Conservation (phyloP, 805 yeast genomes). For the Kazachstania africana region DNA sequence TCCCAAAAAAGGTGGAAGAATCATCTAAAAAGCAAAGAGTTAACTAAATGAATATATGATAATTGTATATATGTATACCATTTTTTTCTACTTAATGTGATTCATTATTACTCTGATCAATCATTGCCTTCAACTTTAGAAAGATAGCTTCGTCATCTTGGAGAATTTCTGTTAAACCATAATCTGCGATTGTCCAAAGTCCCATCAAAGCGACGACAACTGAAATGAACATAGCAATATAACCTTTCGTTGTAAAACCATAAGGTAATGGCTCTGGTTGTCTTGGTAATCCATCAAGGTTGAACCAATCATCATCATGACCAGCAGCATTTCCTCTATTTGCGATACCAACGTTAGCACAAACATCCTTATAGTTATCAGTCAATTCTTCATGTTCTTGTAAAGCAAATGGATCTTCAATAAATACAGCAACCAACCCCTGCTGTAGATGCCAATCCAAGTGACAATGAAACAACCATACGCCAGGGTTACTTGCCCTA, state of each 20-base stretch:
- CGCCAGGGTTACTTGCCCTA: constrained; percentile 80
- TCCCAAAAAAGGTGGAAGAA: constrained; percentile 1
- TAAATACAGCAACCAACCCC: constrained; percentile 60
- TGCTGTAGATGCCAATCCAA: constrained; percentile 78
- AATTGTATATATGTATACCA: background rate
- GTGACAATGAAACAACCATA: constrained; percentile 92
- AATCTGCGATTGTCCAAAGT: constrained; percentile 43
- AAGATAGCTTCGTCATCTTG: constrained; percentile 35
- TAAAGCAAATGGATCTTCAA: constrained; percentile 56
- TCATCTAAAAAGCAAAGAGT: background rate
- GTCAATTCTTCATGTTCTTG: constrained; percentile 34
- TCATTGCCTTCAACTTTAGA: constrained; percentile 27
- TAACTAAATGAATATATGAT: background rate
- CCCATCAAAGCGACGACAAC: constrained; percentile 49
- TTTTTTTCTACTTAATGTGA: background rate
- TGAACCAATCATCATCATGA: constrained; percentile 38
- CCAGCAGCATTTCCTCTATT: constrained; percentile 68
- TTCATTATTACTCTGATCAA: constrained; percentile 21
- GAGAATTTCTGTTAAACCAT: constrained; percentile 53
- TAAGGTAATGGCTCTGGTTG: constrained; percentile 54
- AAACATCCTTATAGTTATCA: constrained; percentile 37
- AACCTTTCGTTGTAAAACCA: constrained; percentile 65
- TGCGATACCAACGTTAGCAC: constrained; percentile 36
- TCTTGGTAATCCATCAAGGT: constrained; percentile 46
- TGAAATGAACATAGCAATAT: constrained; percentile 47